phyloP scores from a whole-genome alignment of 2,329 filamentous ascomycete genomes.

The Leptosphaerulina australis region DNA sequence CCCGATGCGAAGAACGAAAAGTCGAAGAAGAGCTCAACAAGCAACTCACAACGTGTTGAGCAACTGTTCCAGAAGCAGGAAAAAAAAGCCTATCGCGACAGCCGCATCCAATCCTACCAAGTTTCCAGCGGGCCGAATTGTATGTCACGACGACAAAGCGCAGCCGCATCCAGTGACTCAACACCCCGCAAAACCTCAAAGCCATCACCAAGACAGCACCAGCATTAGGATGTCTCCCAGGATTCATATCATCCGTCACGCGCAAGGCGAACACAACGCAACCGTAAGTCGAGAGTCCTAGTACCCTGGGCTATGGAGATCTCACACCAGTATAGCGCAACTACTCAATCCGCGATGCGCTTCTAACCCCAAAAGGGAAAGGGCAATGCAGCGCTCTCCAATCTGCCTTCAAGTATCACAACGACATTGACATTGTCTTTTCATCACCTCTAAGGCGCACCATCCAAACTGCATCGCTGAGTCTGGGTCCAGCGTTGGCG shows the following conservation, averaged over 20 bases:
- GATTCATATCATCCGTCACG: conserved; percentile 68
- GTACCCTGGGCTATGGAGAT: neutral
- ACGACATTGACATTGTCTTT: conserved; percentile 68
- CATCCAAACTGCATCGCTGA: conserved; percentile 74
- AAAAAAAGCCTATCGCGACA: no score
- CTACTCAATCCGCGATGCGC: conserved; percentile 75
- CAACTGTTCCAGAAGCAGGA: neutral
- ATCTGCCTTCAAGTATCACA: conserved; percentile 65
- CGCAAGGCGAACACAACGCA: conserved; percentile 76
- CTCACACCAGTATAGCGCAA: conserved; percentile 64
- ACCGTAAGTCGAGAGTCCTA: conserved; percentile 27
- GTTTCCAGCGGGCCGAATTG: no score
- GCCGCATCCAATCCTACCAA: neutral
- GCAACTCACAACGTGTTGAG: neutral
- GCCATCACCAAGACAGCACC: neutral
- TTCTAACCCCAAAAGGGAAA: conserved; percentile 76
- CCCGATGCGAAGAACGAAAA: conserved; percentile 1
- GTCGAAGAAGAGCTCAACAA: conserved; percentile 1
- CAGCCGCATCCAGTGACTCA: conserved; percentile 8
- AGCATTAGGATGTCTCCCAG: conserved; percentile 32
- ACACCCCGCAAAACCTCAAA: conserved; percentile 4
- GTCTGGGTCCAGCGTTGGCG: conserved; percentile 63
- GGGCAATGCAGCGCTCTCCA: conserved; percentile 73
- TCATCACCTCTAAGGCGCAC: conserved; percentile 83
- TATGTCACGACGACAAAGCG: neutral